Base-by-base conservation (phyloP, 2,329 filamentous ascomycete species). In the Diaporthe longicolla region DNA sequence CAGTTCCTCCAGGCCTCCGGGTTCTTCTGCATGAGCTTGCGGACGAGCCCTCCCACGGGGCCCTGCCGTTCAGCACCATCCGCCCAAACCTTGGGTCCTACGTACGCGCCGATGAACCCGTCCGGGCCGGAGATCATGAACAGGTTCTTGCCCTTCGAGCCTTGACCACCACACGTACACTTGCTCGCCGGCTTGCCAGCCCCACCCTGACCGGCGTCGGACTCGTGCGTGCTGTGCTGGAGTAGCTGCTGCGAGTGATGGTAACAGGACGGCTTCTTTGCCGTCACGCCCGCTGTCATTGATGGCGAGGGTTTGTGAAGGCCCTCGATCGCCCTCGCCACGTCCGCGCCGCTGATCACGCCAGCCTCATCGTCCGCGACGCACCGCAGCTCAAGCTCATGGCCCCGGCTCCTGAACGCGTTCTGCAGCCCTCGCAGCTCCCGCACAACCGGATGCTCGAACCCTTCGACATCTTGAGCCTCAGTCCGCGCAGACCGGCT, bases 71-170 rank as follows among this genome's bases (percentile, higher is more conserved):
- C 93, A 73, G 86, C 85, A 0, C 95, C 94, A 37, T 89, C 88
- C 15, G 87, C 85, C 93, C 94, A 97, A 4, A 90, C 84, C 83
- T 97, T 98, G 13, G 91, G 86, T 1, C 97, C 96, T 3, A 95
- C 94, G 83, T 93, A 94, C 76, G 93, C 89, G 57, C 90, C 89
- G 52, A 98, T 89, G 83, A 98, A 98, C 0, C 97, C 96, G 71
- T 97, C 94, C 0, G 97, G 96, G 0, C 97, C 97, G 0, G 95
- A 97, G 1, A 98, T 90, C 72, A 98, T 87, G n/a, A 98, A 85
- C 26, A 98, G 81, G 74, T 91, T 92, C 76, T 88, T 89, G 0
- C 89, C 87, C 1, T 83, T 79, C 15, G 79, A 78, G 8, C 78
- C 78, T 15, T 76, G 61, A 0, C 70, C 73, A 13, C 29, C 17